Base-by-base conservation (phyloP, 2,329 filamentous ascomycete species). In the Parascedosporium putredinis region DNA sequence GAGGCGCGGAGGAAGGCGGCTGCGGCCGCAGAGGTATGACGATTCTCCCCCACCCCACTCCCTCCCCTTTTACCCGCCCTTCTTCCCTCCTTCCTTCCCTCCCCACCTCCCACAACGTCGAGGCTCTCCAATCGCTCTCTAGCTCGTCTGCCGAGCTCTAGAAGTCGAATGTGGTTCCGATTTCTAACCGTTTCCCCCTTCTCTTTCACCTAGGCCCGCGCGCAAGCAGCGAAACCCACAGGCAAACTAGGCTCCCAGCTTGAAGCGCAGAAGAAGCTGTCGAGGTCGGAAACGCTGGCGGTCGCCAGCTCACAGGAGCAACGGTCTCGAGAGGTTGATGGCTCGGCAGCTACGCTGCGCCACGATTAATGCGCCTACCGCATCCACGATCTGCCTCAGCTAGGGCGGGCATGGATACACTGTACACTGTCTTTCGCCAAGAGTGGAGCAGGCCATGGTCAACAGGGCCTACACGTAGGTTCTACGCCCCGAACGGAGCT, bases 21-120 rank as follows among this genome's bases (percentile, higher is more conserved):
- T 0, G 78, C 80, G 55, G 90, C 89, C 48, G 90, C 90, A 53
- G 86, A 94, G 82, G 89, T 94, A 65, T 62, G 80, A 5, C n/a
- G 7, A 22, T 70, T 56, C 22, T 2, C 27, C 33, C 49, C 38
- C 25, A 16, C 23, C 29, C 50, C 33, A 29, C 53, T n/a, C n/a
- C 55, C 42, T 14, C 44, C 33, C 45, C 14, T n/a, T 23, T 33
- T 27, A 33, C 16, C 16, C 6, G 20, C 5, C 47, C 8, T 16
- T 27, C 20, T 18, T 22, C 18, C 31, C 38, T 50, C 7, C 49
- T 25, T 14, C n/a, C n/a, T 25, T 12, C 12, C 7, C 47, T 43
- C 47, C 23, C 44, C 49, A 51, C 38, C 54, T 52, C 27, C 12
- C 27, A 31, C 12, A 31, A 6, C 27, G 27, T 31, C 12, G 27